Conservation (phyloP, 345 rosid species). For the Hevea brasiliensis region DNA sequence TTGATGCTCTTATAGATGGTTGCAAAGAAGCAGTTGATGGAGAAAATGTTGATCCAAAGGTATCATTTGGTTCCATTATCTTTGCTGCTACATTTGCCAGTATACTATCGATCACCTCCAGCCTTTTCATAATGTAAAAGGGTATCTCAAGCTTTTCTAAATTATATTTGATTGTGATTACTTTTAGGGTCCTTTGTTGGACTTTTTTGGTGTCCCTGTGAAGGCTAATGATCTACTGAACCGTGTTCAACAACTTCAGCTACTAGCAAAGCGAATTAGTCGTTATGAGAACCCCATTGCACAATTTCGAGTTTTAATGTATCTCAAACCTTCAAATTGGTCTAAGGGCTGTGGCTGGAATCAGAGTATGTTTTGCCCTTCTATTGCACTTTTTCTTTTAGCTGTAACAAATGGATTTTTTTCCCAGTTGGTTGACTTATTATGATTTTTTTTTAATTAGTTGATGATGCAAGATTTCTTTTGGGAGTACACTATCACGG, state of each 20-base stretch:
- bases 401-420: neutral
- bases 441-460: slow-evolving; percentile 37
- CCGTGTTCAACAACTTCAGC: slow-evolving; percentile 90
- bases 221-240: slow-evolving; percentile 79
- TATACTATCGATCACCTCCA: neutral
- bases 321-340: slow-evolving; percentile 98
- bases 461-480: slow-evolving; percentile 98
- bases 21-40: slow-evolving; percentile 74
- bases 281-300: slow-evolving; percentile 80
- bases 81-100: neutral
- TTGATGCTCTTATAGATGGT: slow-evolving; percentile 82
- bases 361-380: slow-evolving; percentile 54
- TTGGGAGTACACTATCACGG: slow-evolving; percentile 90
- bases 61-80: slow-evolving; percentile 15
- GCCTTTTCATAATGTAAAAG: no score
- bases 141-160: neutral
- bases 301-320: slow-evolving; percentile 79
- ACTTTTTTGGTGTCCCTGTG: slow-evolving; percentile 95
- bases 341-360: slow-evolving; percentile 99
- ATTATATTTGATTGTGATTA: slow-evolving; percentile 13
- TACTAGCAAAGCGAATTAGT: slow-evolving; percentile 72
- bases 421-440: slow-evolving; percentile 10
- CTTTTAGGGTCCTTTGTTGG: slow-evolving; percentile 83
- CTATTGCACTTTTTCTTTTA: neutral
- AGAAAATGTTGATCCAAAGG: slow-evolving; percentile 78